Base-by-base conservation (phyloP, 495 filamentous ascomycete genomes). In the Neurospora africana region DNA sequence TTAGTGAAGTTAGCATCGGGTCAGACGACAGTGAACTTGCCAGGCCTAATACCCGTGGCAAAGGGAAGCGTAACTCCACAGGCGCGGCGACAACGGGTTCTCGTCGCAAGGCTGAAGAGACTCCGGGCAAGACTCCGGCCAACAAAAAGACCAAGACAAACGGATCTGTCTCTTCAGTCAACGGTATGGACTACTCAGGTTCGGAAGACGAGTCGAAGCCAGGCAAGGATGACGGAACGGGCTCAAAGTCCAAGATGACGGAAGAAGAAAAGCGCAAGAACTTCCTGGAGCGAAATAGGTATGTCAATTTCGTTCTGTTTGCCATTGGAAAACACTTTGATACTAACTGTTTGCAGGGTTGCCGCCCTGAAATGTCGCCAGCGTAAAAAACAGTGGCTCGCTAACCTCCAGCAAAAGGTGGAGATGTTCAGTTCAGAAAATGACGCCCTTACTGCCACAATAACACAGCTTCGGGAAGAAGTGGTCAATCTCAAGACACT, bases 181-280 rank as follows among this genome's bases (percentile, higher is more conserved):
- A 78, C 71, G 76, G 77, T 17, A 75, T 76, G 74, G 74, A 76
- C 15, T 73, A 76, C 11, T 75, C 74, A 3, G 77, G 82, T 19
- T 33, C 39, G 39, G 75, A 81, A 38, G 87, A 89, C 13, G 80
- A 83, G 68, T 83, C 83, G 67, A 86, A 85, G 39, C 86, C 88
- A 43, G 81, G 86, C 11, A 84, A 87, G 40, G 84, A 86, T 69
- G 85, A 84, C 41, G 75, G 75, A 35, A 69, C 65, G 39, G 81
- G 78, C 30, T 72, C 73, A 41, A 81, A 82, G 58, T 84, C 86
- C 1, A 99, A 98, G 84, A 98, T 98, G 96, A 98, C 95, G 15
- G 95, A 99, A 75, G 95, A 98, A 78, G 95, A 99, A 82, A 99
- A 99, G 86, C 84, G 95, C 44, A 97, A 95, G 84, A 99, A 99